Percentiles rank a stretch among this genome's conserved stretches.
phyloP scores from a whole-genome alignment of 1,284 basidiomycete genomes.

The Prillingera fragicola region DNA sequence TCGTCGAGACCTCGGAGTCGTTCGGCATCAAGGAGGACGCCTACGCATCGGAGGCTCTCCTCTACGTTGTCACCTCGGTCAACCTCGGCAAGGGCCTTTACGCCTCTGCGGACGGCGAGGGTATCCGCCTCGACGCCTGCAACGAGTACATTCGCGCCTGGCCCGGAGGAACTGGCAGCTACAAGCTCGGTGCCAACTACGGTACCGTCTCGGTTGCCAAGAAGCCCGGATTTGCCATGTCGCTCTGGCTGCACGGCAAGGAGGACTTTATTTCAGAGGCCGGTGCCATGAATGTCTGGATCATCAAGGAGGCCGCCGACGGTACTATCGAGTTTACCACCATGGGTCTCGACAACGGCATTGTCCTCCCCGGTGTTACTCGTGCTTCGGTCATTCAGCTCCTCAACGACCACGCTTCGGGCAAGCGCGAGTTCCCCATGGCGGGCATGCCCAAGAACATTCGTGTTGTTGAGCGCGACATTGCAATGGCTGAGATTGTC shows the following conservation, averaged over 20 bases:
- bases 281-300: conserved; percentile 44
- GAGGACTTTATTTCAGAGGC: conserved; percentile 44
- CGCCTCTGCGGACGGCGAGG: conserved; percentile 26
- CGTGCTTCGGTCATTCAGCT: conserved; percentile 41
- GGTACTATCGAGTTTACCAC: conserved; percentile 43
- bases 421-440: conserved; percentile 31
- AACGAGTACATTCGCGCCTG: conserved; percentile 43
- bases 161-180: conserved; percentile 43
- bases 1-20: conserved; percentile 43
- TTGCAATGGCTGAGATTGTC: conserved; percentile 41
- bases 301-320: conserved; percentile 41
- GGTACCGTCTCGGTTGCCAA: conserved; percentile 44
- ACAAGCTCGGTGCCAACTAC: conserved; percentile 46
- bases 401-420: conserved; percentile 32
- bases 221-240: conserved; percentile 43
- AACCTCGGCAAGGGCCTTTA: conserved; percentile 44
- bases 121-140: conserved; percentile 38
- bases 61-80: conserved; percentile 40
- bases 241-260: conserved; percentile 43
- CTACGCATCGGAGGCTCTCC: conserved; percentile 37
- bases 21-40: conserved; percentile 45
- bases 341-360: conserved; percentile 43
- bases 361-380: conserved; percentile 46
- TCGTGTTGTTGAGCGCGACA: conserved; percentile 44
- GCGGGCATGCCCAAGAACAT: conserved; percentile 38